Base-by-base conservation (phyloP, 179 eudicot species). In the Beta macrorhiza region DNA sequence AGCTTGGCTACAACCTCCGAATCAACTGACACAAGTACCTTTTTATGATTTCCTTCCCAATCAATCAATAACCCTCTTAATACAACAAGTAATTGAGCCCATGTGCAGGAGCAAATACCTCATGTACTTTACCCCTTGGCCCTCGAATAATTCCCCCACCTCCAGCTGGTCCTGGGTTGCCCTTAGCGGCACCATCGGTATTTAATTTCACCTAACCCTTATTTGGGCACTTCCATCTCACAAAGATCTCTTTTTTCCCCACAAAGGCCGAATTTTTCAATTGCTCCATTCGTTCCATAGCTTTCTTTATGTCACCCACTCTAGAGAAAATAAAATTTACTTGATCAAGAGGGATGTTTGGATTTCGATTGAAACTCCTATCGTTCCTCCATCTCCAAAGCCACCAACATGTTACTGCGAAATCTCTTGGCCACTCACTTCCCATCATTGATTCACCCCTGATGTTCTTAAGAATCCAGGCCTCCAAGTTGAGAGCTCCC, bases 251-350 rank as follows among this genome's bases (percentile, higher is more conserved):
- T 0, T 15, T 4, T 4, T 5, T 2, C 7, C 1, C 2, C 4
- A 0, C 5, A 1, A 0, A 0, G 6, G 0, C 63, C 4, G 3
- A 1, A 0, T 13, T 12, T 0, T 0, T 0, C 1, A 22, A 9
- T 2, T 4, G 1, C 0, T 22, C 6, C 7, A 1, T 25, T 17
- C 44, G 7, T 4, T 7, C 42, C 0, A 4, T 11, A 5, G 4
- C 44, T 9, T 3, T 2, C 2, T 22, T 22, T 5, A 13, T 7
- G 0, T 7, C 0, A 3, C 70, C 44, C 3, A 8, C 70, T 10
- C 37, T 7, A 6, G 70, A 42, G 3, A 22, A 2, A 8, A 22
- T 20, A 6, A 58, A 58, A 58, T 20, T 17, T 0, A 14, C 0
- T 0, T 58, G 63, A 58, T 16, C 63, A 0, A 58, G 3, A 0